A percentile compares a stretch with the other conserved stretches of the same genome.
These are phyloP conservation scores for Ophiocordyceps sinensis DNA, from an alignment of 2,329 filamentous ascomycete species.

Conservation along the genomic window DNA sequence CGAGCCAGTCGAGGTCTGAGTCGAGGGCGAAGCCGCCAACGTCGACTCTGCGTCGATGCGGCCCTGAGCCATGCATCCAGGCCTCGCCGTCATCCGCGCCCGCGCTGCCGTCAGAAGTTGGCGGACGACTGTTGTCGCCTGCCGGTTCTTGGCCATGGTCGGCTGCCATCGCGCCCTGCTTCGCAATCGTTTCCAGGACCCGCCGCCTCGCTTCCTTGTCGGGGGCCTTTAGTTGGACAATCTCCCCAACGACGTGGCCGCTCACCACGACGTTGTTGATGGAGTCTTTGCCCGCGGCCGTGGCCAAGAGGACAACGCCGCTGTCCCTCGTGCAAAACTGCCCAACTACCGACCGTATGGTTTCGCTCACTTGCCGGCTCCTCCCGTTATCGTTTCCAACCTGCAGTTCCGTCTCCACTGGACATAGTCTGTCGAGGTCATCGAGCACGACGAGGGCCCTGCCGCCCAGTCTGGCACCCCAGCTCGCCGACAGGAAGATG, in stretches of 20 bases:
- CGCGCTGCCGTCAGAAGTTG: conserved; percentile 38
- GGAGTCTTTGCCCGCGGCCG: conserved; percentile 83
- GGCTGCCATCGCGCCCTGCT: conserved; percentile 29
- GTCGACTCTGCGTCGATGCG: conserved; percentile 18
- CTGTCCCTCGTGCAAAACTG: conserved; percentile 72
- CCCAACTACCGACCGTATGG: conserved; percentile 66
- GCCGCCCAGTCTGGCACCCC: conserved; percentile 79
- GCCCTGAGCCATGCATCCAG: conserved; percentile 65
- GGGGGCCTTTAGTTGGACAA: conserved; percentile 76
- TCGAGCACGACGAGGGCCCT: conserved; percentile 76
- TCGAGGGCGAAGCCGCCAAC: conserved; percentile 59
- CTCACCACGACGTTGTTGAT: conserved; percentile 83
- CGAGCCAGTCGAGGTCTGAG: conserved; percentile 71
- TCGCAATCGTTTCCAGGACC: conserved; percentile 69
- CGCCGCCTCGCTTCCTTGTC: conserved; percentile 79
- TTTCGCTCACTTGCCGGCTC: conserved; percentile 83
- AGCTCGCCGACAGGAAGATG: conserved; percentile 77
- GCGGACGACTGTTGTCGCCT: conserved; percentile 36
- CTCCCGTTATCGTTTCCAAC: conserved; percentile 87
- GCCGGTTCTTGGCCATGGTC: conserved; percentile 22
- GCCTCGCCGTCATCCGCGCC: conserved; percentile 40
- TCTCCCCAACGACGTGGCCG: conserved; percentile 84
- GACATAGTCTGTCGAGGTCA: conserved; percentile 85
- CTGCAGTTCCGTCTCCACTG: conserved; percentile 85
- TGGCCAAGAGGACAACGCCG: conserved; percentile 75